Conservation (phyloP, 148 eudicot genomes). For the Fagopyrum esculentum region DNA sequence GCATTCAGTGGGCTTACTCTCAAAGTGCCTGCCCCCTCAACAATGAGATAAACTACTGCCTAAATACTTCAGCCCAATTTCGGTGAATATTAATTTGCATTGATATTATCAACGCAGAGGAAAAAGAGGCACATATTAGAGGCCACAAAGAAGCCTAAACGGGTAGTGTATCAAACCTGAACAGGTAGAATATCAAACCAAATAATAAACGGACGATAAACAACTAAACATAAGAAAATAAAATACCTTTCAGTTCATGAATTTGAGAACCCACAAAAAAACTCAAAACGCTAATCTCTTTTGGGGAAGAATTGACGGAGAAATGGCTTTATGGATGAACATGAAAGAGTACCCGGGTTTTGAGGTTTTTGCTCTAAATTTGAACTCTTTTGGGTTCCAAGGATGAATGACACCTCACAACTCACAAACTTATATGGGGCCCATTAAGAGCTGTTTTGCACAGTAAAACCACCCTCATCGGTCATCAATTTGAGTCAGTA, state of each 20-base stretch:
- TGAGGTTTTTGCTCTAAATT: slow-evolving; percentile 8
- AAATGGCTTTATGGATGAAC: slow-evolving; percentile 11
- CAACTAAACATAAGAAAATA: not conserved
- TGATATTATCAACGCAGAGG: not conserved
- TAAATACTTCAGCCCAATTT: not conserved
- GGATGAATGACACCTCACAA: not conserved
- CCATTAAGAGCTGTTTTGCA: not conserved
- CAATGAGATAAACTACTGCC: not conserved
- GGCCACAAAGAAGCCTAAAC: not conserved
- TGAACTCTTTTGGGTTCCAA: slow-evolving; percentile 6
- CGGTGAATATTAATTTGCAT: not conserved
- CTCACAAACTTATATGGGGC: not conserved
- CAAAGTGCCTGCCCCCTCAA: not conserved
- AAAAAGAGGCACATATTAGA: not conserved
- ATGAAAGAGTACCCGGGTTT: slow-evolving; percentile 4
- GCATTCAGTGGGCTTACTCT: not conserved
- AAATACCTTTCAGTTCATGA: slow-evolving; percentile 6
- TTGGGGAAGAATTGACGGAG: not conserved
- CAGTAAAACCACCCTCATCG: not conserved
- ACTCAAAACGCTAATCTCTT: slow-evolving; percentile 2
- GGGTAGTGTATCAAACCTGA: not conserved
- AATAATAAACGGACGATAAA: not conserved
- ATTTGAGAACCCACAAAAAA: not conserved
- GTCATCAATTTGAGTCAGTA: not conserved
- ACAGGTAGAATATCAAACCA: not conserved